Evolutionary conservation across 805 yeast genomes (phyloP), one percentile per base, ranked within the genome.

Genomic region (Nakazawaea siamensis): DNA sequence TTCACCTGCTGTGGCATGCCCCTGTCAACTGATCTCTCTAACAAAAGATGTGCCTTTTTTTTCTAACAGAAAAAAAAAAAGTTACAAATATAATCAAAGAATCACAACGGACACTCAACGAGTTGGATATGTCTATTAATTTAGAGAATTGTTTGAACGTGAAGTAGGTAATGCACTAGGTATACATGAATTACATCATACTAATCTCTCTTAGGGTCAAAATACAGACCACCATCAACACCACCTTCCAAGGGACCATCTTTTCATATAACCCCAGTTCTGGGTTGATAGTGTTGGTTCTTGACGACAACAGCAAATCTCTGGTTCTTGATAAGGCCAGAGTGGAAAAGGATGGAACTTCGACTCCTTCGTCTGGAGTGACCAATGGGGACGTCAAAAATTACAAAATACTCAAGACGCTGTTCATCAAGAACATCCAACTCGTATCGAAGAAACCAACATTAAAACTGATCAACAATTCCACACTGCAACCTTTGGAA

Each of bases 171-270:
- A 4, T 11, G 5, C n/a, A 24, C 20, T 13, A 4, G 18, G 8
- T 16, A 12, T 14, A 15, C 17, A 13, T 12, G 15, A 18, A 29
- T 11, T 18, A 7, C 29, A 12, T 4, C 17, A 13, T 27, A 6
- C 12, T 13, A 19, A 8, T 20, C 11, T 46, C 43, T 52, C 25
- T 54, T 29, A 68, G 76, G 46, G 82, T 83, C 39, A 73, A 65
- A 48, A 62, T 81, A 34, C 68, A 72, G 10, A 82, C 83, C 33
- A 58, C 69, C 5, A 57, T 75, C 30, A 85, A 80, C 47, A 64
- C 67, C 18, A 61, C 62, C 7, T 62, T 75, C 34, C 62, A 64
- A n/a, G 94, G 92, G 1, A 58, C 66, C 21, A 66, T 83, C 25
- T 78, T 75, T 51, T 68, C 86, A 8, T 78, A 70, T 51, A 70